Percentiles rank a stretch among this genome's conserved stretches.
phyloP scores from a whole-genome alignment of 2,329 filamentous ascomycete genomes.

The Hypomyces rosellus region DNA sequence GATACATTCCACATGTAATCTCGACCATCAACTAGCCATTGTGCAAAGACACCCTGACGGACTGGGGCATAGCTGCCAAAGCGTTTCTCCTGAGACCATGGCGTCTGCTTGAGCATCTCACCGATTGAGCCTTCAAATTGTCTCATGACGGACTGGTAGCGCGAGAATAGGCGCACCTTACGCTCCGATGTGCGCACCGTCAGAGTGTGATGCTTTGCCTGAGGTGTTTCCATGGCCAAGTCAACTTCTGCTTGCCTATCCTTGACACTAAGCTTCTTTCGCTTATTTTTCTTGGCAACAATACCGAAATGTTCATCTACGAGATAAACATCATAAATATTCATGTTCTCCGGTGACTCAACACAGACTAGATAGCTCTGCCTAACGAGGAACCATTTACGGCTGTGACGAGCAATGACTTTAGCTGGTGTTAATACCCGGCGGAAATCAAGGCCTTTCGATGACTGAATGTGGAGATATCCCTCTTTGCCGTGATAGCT shows the following conservation, averaged over 20 bases:
- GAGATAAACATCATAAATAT: conserved; percentile 97
- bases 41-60: conserved; percentile 76
- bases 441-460: conserved; percentile 81
- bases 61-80: conserved; percentile 94
- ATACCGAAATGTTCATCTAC: conserved; percentile 84
- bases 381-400: conserved; percentile 97
- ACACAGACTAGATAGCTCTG: conserved; percentile 97
- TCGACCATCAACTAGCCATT: conserved; percentile 93
- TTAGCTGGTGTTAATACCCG: conserved; percentile 72
- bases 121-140: conserved; percentile 93
- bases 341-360: conserved; percentile 98
- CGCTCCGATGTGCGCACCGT: conserved; percentile 88
- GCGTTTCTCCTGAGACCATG: conserved; percentile 76
- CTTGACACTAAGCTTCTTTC: conserved; percentile 48
- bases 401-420: conserved; percentile 74
- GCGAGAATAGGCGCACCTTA: conserved; percentile 82
- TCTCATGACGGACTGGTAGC: conserved; percentile 79
- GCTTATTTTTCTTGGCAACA: conserved; percentile 61
- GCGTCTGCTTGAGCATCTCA: conserved; percentile 75
- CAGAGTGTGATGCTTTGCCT: conserved; percentile 69
- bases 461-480: conserved; percentile 83
- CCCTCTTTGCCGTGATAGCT: conserved; percentile 98
- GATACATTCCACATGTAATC: conserved; percentile 99
- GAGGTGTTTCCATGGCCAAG: conserved; percentile 30
- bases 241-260: conserved; percentile 50